Percentiles rank a stretch among this genome's conserved stretches.
Evolutionary conservation across 768 basidiomycete species (phyloP).

Genomic region (Leccinum sublutescens): DNA sequence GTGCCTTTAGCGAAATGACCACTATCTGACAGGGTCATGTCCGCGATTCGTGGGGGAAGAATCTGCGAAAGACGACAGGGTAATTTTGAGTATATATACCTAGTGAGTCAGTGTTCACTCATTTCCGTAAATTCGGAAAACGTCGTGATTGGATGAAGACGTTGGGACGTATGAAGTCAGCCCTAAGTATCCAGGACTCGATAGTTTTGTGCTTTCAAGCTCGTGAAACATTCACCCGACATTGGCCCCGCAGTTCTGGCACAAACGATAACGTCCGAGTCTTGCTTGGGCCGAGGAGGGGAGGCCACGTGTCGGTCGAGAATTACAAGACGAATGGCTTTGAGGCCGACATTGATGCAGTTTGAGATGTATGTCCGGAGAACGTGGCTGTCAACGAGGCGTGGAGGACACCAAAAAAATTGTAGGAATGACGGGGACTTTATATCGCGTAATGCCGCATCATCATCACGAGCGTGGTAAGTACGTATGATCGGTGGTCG

Average conservation of each 20-base stretch:
- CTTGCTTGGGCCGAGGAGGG: background rate
- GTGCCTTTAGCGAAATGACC: background rate
- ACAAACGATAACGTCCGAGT: background rate
- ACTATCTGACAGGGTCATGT: background rate
- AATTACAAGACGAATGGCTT: background rate
- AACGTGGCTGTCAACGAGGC: conserved; percentile 19
- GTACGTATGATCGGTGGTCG: background rate
- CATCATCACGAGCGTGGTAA: background rate
- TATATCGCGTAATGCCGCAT: background rate
- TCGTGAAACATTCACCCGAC: background rate
- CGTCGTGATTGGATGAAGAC: background rate
- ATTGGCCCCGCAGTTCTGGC: background rate
- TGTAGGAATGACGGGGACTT: background rate
- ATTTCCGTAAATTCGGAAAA: conserved; percentile 8
- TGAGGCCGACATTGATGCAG: background rate
- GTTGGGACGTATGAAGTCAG: background rate
- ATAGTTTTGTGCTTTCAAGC: background rate
- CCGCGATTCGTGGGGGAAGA: background rate
- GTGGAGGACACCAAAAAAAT: conserved; percentile 9
- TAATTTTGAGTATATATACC: background rate
- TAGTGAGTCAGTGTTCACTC: background rate
- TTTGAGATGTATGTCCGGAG: background rate
- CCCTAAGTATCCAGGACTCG: background rate
- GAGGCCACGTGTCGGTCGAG: background rate
- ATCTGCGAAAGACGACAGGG: no score